A percentile compares a stretch with the other conserved stretches of the same genome.
phyloP scores from a whole-genome alignment of 2,329 filamentous ascomycete species.

The Ophiostoma sp. region DNA sequence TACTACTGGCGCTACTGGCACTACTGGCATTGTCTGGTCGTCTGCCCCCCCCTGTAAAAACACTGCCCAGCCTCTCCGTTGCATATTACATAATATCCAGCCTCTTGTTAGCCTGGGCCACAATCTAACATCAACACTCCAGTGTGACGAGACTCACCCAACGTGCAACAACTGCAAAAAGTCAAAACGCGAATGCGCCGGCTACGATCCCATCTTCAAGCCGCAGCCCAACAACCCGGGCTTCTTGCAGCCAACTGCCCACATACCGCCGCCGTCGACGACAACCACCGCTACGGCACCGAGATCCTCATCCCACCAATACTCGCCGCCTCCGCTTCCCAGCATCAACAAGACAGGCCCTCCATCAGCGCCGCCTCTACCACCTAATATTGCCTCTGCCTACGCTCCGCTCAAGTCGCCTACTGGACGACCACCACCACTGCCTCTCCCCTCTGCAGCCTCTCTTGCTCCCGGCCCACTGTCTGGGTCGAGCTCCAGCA shows the following conservation, averaged over 20 bases:
- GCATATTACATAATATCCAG: background rate
- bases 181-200: slow-evolving; percentile 78
- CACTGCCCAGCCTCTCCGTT: background rate
- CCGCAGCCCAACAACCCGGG: slow-evolving; percentile 46
- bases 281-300: slow-evolving; percentile 6
- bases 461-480: background rate
- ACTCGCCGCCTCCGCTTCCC: slow-evolving; percentile 1
- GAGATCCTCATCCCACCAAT: slow-evolving; percentile 2
- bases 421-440: background rate
- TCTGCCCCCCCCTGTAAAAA: background rate
- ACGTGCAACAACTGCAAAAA: slow-evolving; percentile 87
- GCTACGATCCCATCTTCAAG: slow-evolving; percentile 85
- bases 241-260: slow-evolving; percentile 4
- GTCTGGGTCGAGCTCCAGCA: background rate
- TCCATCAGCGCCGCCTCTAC: background rate
- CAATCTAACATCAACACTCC: background rate
- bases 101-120: background rate
- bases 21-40: too few species aligned
- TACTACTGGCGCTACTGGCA: background rate
- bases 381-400: background rate
- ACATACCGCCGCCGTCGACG: background rate
- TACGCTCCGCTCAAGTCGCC: slow-evolving; percentile 11
- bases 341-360: slow-evolving; percentile 2
- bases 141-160: slow-evolving; percentile 96
- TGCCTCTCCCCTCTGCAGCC: background rate